Evolutionary conservation across 1,284 basidiomycete genomes (phyloP), one percentile per base, ranked within the genome.

Genomic region (Puccinia coronata): DNA sequence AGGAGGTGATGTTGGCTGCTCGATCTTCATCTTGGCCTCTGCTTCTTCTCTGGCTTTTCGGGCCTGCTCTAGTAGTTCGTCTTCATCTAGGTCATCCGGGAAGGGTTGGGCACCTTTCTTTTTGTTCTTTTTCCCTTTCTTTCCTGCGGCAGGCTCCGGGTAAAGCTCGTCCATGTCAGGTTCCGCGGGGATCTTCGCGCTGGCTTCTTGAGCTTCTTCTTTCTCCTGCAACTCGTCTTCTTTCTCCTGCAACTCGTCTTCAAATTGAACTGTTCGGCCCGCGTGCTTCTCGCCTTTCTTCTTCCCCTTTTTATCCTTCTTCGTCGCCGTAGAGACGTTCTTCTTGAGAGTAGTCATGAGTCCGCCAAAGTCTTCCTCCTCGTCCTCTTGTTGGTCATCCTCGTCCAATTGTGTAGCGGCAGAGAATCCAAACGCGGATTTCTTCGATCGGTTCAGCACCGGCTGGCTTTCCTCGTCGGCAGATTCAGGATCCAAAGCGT

Each of bases 31-130:
- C 47, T 80, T 72, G 2, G 79, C 71, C 41, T 73, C 70, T 11
- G 79, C 79, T 74, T 80, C 70, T 67, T 80, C 43, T 11, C 79
- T 70, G n/a, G 79, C 79, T 74, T 74, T 63, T 14, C 59, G 53
- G 31, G 79, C 79, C 20, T 74, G 41, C 71, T 80, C 79, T 39
- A 80, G 43, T 6, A 80, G 28, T 31, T 55, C 71, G 72, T 80
- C 79, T 18, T 80, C 79, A 67, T 80, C 79, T 20, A 73, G n/a
- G 28, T 80, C 79, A 20, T 80, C 79, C 9, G 61, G 57, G 16
- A 43, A 43, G 16, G 67, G 49, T 65, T 71, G 43, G n/a, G 23
- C 36, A 8, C 16, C 61, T 53, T 79, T 79, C 47, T 79, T 79
- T 53, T 79, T 79, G 9, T 14, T 28, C 53, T 79, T 79, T 23